Base-by-base conservation (phyloP, 441 rosid genomes). In the Gossypium aridum region DNA sequence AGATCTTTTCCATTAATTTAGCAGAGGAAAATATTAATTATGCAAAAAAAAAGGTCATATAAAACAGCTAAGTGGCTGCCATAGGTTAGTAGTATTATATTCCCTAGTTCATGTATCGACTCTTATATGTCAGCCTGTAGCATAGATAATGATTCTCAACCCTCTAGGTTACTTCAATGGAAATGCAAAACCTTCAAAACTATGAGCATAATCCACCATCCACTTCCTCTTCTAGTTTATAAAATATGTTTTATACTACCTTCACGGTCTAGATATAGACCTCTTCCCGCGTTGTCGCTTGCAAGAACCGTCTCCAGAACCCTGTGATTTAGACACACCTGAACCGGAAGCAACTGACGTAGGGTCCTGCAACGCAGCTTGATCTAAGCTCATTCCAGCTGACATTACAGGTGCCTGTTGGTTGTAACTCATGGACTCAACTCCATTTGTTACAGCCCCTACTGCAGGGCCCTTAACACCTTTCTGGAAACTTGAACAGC, bases 241-340 rank as follows among this genome's bases (percentile, higher is more conserved):
- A 62, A 56, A 57, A 54, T 61, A 49, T 56, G 69, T 43, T 61
- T 60, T 20, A 31, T n/a, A 19, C 37, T 17, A 57, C 64, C 26
- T 8, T 34, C 64, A 13, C 47, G 26, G n/a, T 72, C 17, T 23
- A 3, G 39, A 25, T 12, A 70, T 73, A 4, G 70, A 76, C 65
- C 77, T 31, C 19, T 64, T 82, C 45, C 79, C 82, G 0, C 86
- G 90, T 16, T 72, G 85, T 73, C 84, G 83, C 77, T 84, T 86
- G 25, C 80, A 73, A 45, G 81, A 68, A 34, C 79, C 81, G 13
- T 69, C 82, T 66, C 79, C 76, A 0, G 71, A 69, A 70, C 68
- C 79, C 9, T 60, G 78, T 23, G 71, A 71, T 25, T 78, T 74
- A 3, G 45, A 51, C n/a, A 1, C 7, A 13, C 73, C 82, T 22